Evolutionary conservation across 805 yeast species (phyloP).

Genomic region (Priceomyces carsonii): DNA sequence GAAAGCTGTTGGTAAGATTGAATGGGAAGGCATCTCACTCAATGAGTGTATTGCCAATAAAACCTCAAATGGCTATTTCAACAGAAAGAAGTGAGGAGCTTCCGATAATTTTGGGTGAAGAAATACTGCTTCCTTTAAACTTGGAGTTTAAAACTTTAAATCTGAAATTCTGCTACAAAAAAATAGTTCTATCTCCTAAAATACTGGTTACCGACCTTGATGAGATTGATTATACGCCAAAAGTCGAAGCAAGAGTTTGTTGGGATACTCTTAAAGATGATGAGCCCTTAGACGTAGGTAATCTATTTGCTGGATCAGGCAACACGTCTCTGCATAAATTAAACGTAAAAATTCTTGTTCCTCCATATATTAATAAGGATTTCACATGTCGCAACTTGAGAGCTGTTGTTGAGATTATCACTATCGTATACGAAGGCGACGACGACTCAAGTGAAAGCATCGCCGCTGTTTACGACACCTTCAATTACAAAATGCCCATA

Average conservation of each 20-base stretch:
- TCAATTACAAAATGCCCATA: conserved; percentile 20
- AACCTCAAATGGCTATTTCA: conserved; percentile 23
- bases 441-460: conserved; percentile 10
- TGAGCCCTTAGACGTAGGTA: conserved; percentile 29
- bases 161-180: conserved; percentile 16
- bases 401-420: conserved; percentile 22
- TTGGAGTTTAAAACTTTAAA: conserved; percentile 17
- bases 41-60: conserved; percentile 20
- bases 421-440: conserved; percentile 22
- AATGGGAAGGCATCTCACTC: conserved; percentile 8
- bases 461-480: conserved; percentile 25
- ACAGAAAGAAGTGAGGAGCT: conserved; percentile 9
- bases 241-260: conserved; percentile 22
- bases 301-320: conserved; percentile 3
- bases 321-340: conserved; percentile 11
- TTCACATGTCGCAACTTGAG: conserved; percentile 10
- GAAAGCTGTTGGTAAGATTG: conserved; percentile 5
- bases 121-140: conserved; percentile 19
- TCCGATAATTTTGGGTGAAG: conserved; percentile 32
- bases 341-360: conserved; percentile 23
- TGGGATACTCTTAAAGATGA: conserved; percentile 44
- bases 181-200: conserved; percentile 21
- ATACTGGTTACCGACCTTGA: conserved; percentile 13
- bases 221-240: conserved; percentile 17
- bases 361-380: conserved; percentile 14